Evolutionary conservation across 2,329 filamentous ascomycete species (phyloP), one percentile per base, ranked within the genome.

Genomic region (Dendryphion nanum): DNA sequence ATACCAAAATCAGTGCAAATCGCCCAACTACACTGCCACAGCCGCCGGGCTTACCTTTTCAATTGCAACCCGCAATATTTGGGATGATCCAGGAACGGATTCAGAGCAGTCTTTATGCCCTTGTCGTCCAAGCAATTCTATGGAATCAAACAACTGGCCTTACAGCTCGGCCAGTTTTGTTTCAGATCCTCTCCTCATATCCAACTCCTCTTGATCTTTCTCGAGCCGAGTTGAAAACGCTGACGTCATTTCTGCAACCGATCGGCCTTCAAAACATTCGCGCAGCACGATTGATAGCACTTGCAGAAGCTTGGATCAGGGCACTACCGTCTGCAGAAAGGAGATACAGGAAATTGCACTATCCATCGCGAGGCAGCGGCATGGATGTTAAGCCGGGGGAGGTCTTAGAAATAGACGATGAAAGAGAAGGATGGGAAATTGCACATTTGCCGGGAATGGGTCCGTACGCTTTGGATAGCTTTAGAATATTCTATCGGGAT

Each of bases 401-500:
- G 19, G 14, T 55, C 3, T 21, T 64, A 5, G 70, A 73, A n/a
- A 24, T 39, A 6, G 42, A 45, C 4, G 58, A 63, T 18, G 45
- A 53, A 13, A 70, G 74, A 8, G 66, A 70, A 1, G 73, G 78
- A 4, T 94, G 89, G 82, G 90, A 96, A 57, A 85, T 95, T 42
- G 89, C 85, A 0, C 87, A 95, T 62, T 70, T 96, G 40, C 89
- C 88, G 0, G 82, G 37, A 62, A 76, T 38, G 87, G 89, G 12
- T 75, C 43, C 81, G 2, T 96, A 96, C 63, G 86, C 88, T 0
- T 72, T 91, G 33, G 90, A 96, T 64, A 90, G 86, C 57, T 96
- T 89, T 86, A 81, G 90, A 3, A 95, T 96, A 47, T 96, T 96
- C 64, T 95, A 89, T 61, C 80, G 90, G 2, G 90, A 96, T 60